Percentiles rank a stretch among this genome's conserved stretches.
These are phyloP conservation scores for Saposhnikovia divaricata DNA, from an alignment of 129 eudicot species.

Conservation along the genomic window DNA sequence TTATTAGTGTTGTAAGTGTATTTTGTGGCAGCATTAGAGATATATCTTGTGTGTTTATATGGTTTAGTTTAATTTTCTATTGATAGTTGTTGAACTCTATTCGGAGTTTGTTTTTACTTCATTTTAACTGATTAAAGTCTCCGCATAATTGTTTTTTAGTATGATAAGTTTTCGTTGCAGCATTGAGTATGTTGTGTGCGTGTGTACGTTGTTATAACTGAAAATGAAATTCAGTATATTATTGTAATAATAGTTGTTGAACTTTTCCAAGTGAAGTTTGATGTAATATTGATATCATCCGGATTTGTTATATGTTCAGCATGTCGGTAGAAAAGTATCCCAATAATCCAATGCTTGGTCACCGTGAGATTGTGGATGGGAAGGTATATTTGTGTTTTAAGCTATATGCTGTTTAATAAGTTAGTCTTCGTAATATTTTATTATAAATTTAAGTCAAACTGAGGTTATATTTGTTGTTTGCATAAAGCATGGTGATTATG, in stretches of 20 bases:
- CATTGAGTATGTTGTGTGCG: neutral
- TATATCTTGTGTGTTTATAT: neutral
- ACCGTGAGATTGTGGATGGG: constrained; percentile 62
- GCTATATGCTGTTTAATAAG: neutral
- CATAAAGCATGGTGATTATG: constrained; percentile 32
- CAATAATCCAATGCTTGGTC: constrained; percentile 89
- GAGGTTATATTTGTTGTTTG: neutral
- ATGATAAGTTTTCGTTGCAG: neutral
- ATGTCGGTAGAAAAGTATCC: constrained; percentile 80
- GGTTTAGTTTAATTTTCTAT: too few species aligned
- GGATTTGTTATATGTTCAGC: constrained; percentile 30
- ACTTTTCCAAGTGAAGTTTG: neutral
- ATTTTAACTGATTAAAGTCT: too few species aligned
- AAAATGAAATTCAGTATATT: neutral
- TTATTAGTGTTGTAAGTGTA: neutral
- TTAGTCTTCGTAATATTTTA: neutral
- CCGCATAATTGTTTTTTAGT: too few species aligned
- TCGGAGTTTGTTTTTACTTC: too few species aligned
- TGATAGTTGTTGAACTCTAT: neutral
- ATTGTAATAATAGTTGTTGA: neutral
- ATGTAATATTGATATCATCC: neutral
- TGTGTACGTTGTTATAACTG: neutral
- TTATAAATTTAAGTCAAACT: neutral
- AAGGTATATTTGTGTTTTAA: constrained; percentile 45
- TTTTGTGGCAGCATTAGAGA: neutral